Base-by-base conservation (phyloP, 192 early-diverging fungal species). In the Spizellomyces sp. region DNA sequence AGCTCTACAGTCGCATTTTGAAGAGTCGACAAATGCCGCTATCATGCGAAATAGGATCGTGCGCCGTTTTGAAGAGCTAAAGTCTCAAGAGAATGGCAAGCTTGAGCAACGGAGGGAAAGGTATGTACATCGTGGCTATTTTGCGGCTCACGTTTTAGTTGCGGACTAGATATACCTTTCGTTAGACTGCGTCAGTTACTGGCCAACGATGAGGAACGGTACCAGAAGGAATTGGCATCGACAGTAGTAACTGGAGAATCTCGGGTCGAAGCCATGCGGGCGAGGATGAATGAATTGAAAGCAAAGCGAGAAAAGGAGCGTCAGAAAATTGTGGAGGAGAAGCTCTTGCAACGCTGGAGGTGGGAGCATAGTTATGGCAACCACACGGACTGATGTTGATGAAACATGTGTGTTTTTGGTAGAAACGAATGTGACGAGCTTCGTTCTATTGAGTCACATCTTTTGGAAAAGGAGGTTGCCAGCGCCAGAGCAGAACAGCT, bases 391-490 rank as follows among this genome's bases (percentile, higher is more conserved):
- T 36, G 27, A 36, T 2, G 3, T 36, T 36, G 27, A 43, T 54
- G 45, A 36, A 64, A 46, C 63, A 64, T 45, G 42, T 41, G 27
- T 36, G 27, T 36, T 3, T 15, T 64, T 41, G 42, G n/a, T 57
- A 81, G 80, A 55, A 79, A 80, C 57, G 80, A 84, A 57, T 80
- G 82, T 64, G 80, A 83, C 62, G 84, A 86, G 68, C 71, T 86
- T 14, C 73, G 83, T 12, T 44, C 67, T 10, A 67, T 82, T n/a
- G 84, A 84, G 62, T 75, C 71, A 19, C 73, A 79, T 55, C 66
- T 78, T 27, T 64, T 84, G 15, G 67, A 67, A 48, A 71, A 75
- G 42, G 57, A 78, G 41, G 81, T 86, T 2, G 67, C 80, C 6
- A 56, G 60, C 44, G 80, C 60, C 9, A 70, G 84, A 0, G 82